Conservation (phyloP, 331 rosid species). For the Phaseolus coccineus region DNA sequence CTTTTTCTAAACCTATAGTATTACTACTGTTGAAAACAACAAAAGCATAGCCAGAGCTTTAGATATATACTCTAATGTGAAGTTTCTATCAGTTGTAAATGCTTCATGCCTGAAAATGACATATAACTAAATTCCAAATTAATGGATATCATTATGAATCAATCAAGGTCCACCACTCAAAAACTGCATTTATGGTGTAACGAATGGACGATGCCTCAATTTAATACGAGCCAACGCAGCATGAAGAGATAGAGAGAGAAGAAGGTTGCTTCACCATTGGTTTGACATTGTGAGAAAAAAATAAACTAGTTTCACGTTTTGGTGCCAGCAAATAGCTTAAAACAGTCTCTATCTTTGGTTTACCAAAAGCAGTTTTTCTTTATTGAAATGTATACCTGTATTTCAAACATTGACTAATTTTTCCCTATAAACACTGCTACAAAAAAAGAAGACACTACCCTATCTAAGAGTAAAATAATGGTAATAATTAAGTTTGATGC, state of each 20-base stretch:
- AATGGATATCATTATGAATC: slow-evolving; percentile 35
- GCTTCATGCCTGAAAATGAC: slow-evolving; percentile 44
- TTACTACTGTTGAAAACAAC: neutral
- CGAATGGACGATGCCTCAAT: slow-evolving; percentile 30
- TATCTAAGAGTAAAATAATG: neutral
- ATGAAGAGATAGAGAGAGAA: neutral
- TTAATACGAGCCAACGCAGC: slow-evolving; percentile 27
- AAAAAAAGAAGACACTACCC: too few species aligned
- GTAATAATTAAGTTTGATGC: neutral
- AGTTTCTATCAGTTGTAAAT: slow-evolving; percentile 35
- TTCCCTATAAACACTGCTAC: too few species aligned
- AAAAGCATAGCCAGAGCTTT: neutral
- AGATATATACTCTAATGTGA: slow-evolving; percentile 19
- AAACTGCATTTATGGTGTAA: slow-evolving; percentile 21
- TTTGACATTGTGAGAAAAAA: slow-evolving; percentile 14
- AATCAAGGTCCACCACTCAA: slow-evolving; percentile 37
- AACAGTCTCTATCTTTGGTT: slow-evolving; percentile 5
- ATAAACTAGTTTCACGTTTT: slow-evolving; percentile 7
- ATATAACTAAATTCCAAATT: slow-evolving; percentile 44
- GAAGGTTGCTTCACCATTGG: neutral
- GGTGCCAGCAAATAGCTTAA: slow-evolving; percentile 19
- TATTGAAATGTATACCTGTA: neutral
- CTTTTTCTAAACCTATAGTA: neutral
- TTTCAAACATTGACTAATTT: neutral
- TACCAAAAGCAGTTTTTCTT: slow-evolving; percentile 6